These are phyloP conservation scores for Diatrype stigma DNA, from an alignment of 2,329 filamentous ascomycete species.

Conservation along the genomic window DNA sequence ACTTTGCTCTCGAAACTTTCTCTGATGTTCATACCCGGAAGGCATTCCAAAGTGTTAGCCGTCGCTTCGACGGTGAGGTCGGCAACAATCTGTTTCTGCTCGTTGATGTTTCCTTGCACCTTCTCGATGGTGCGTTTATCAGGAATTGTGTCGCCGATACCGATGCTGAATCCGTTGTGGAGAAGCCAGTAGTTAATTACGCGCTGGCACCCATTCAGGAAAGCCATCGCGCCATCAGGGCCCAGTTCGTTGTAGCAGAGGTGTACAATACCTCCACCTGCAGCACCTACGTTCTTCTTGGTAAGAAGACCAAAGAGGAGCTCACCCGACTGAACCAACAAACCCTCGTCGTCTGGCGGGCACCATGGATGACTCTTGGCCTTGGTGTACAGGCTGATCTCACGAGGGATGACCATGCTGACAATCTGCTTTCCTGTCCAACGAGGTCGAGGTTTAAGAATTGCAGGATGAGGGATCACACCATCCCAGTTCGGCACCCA, in stretches of 20 bases:
- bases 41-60: slow-evolving; percentile 80
- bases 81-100: slow-evolving; percentile 77
- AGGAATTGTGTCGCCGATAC: slow-evolving; percentile 96
- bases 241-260: slow-evolving; percentile 95
- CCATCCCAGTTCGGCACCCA: slow-evolving; percentile 99
- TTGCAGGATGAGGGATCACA: slow-evolving; percentile 86
- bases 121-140: slow-evolving; percentile 78
- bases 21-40: slow-evolving; percentile 97
- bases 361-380: slow-evolving; percentile 53
- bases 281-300: slow-evolving; percentile 92
- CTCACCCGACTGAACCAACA: slow-evolving; percentile 82
- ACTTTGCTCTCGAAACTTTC: slow-evolving; percentile 98
- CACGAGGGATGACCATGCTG: slow-evolving; percentile 84
- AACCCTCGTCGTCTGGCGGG: slow-evolving; percentile 69
- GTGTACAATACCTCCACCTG: slow-evolving; percentile 86
- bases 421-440: slow-evolving; percentile 99
- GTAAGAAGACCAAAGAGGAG: slow-evolving; percentile 85
- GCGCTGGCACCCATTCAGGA: slow-evolving; percentile 92
- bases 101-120: slow-evolving; percentile 77
- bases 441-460: slow-evolving; percentile 82
- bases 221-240: slow-evolving; percentile 78
- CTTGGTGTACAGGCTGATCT: slow-evolving; percentile 73
- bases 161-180: slow-evolving; percentile 95
- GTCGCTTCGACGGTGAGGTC: slow-evolving; percentile 74
- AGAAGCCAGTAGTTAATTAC: slow-evolving; percentile 97